Base-by-base conservation (phyloP, 2,329 filamentous ascomycete genomes). In the Alternaria arborescens region DNA sequence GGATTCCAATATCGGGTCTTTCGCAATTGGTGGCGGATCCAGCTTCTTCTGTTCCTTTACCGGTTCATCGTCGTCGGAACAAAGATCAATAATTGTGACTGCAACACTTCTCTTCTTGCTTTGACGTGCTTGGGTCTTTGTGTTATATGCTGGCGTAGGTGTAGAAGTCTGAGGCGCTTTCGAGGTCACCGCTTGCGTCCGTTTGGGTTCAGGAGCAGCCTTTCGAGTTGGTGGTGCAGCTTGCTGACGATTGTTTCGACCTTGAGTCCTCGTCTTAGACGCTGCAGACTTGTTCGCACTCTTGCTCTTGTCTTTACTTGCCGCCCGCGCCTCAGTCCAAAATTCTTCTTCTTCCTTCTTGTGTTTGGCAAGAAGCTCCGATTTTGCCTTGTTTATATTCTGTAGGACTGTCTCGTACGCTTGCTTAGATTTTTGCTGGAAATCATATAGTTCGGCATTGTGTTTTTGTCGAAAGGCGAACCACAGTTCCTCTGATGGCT, bases 31-130 rank as follows among this genome's bases (percentile, higher is more conserved):
- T n/a, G 14, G 8, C 0, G 26, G 38, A 11, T 0, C 8, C 4
- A 41, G 34, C 8, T n/a, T 26, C 20, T 12, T 38, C 32, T 54
- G 28, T 2, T 16, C 2, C 2, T 10, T 14, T 1, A 47, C 20
- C 10, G 28, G 48, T 22, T 58, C 55, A 24, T 60, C 58, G 0
- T 67, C 66, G 2, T 62, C 54, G 1, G 62, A 64, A n/a, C 32
- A 58, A 20, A 69, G 61, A 20, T 62, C 36, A 36, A 66, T 62
- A 14, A 26, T 54, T 8, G 42, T 44, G 38, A 18, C 34, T 0
- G 41, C n/a, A 8, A 26, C 24, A n/a, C 41, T 53, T n/a, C 51
- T 38, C 1, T 41, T n/a, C 10, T 20, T n/a, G 6, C 3, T 11
- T 18, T 18, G 28, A 8, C 7, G 1, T 22, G 38, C 16, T 47